Base-by-base conservation (phyloP, 176 grass and related monocot genomes). In the Oryza brachyantha region DNA sequence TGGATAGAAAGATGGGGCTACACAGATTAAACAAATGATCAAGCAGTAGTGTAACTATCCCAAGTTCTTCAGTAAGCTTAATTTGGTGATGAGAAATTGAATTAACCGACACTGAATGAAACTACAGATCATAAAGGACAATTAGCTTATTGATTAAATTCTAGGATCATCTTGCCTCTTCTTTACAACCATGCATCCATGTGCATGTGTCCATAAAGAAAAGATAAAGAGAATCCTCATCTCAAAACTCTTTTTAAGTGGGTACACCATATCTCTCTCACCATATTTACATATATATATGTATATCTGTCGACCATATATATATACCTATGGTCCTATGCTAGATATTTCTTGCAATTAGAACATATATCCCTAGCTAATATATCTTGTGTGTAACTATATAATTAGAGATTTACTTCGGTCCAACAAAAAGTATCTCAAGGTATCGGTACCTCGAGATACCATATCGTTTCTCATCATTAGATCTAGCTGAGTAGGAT, bases 141-240 rank as follows among this genome's bases (percentile, higher is more conserved):
- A 61, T 8, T 16, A 2, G 19, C 7, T 79, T 3, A 0, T 83
- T 90, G 32, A 59, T 80, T 66, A 50, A 50, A 85, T 52, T 85
- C 50, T 46, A 73, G 69, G 62, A 73, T 26, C 75, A 83, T 89
- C 74, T 75, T 77, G 52, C 28, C 70, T 72, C 67, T 74, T 86
- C 69, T 85, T 85, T 72, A 58, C 70, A 88, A 3, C 21, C 55
- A 46, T 74, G 28, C 36, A 7, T 5, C 19, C 50, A 22, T 22
- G 6, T 55, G 50, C 50, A 55, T 55, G 50, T 9, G 6, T 22
- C 16, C 11, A 64, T 34, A 22, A 87, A 87, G 62, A 88, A 82
- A 75, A 48, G 46, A 61, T 80, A 16, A 82, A 88, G 77, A 92
- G 42, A 89, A 85, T 64, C 70, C 68, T 64, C 13, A 55, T 84